phyloP scores from a whole-genome alignment of 23 red algal genomes.

The Agarophyton chilense region DNA sequence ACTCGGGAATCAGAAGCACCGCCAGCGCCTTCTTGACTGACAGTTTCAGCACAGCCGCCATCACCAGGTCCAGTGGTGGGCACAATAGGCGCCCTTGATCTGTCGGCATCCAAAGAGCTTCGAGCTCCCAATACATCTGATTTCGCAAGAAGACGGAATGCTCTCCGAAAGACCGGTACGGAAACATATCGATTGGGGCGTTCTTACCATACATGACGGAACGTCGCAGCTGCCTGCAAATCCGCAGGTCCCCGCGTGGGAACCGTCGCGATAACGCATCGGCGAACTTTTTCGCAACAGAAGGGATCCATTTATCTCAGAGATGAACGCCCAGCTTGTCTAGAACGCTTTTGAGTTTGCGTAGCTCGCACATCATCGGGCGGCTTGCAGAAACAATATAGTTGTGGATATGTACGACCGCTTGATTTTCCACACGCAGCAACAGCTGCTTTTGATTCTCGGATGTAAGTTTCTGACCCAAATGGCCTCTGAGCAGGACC shows the following conservation, averaged over 20 bases:
- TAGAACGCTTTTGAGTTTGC: not conserved
- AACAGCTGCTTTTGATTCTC: not conserved
- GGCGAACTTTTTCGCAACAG: slow-evolving; percentile 3
- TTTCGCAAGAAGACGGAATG: not conserved
- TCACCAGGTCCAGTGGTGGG: slow-evolving; percentile 19
- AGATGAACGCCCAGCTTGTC: not conserved
- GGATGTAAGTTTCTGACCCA: not conserved
- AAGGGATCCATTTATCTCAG: not conserved
- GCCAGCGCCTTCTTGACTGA: not conserved
- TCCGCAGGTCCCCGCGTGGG: slow-evolving; percentile 19
- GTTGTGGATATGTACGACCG: slow-evolving; percentile 26
- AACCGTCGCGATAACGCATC: slow-evolving; percentile 14
- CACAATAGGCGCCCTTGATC: not conserved
- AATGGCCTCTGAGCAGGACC: not conserved
- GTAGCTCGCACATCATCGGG: slow-evolving; percentile 12
- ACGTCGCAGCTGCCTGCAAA: not conserved
- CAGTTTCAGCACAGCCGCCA: slow-evolving; percentile 22
- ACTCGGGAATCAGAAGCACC: slow-evolving; percentile 17
- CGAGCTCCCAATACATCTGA: slow-evolving; percentile 1
- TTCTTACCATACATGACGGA: not conserved
- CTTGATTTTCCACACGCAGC: slow-evolving; percentile 7
- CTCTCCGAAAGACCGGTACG: not conserved
- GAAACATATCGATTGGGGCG: not conserved
- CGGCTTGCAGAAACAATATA: not conserved
- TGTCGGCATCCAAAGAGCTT: not conserved